Percentiles rank a stretch among this genome's conserved stretches.
Conservation (phyloP, 163 green algal genomes). For the Scenedesmus sp. region DNA sequence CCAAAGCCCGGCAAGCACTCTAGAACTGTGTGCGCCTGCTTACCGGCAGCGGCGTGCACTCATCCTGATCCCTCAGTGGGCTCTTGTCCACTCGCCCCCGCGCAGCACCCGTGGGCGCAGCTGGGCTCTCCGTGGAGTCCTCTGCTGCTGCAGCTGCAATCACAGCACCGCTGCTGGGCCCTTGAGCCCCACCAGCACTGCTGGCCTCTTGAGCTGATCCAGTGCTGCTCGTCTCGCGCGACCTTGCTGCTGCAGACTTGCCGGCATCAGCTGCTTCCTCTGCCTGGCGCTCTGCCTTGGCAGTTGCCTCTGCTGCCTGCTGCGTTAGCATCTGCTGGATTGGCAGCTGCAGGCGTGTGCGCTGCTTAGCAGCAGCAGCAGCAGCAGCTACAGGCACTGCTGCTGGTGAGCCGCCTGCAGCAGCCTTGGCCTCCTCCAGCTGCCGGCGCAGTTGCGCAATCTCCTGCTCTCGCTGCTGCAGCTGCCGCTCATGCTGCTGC, state of each 20-base stretch:
- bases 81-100: slow-evolving; percentile 20
- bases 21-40: background rate
- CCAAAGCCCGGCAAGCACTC: background rate
- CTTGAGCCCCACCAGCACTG: background rate
- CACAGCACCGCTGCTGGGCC: background rate
- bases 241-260: background rate
- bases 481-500: background rate
- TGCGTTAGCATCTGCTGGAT: slow-evolving; percentile 43
- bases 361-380: background rate
- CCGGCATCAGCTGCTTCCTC: background rate
- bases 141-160: background rate
- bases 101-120: background rate
- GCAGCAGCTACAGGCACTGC: background rate
- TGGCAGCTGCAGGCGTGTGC: slow-evolving; percentile 19
- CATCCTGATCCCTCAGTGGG: slow-evolving; percentile 42
- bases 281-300: background rate
- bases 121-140: background rate
- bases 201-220: background rate
- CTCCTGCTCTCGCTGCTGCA: background rate
- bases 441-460: slow-evolving; percentile 15
- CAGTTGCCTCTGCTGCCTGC: slow-evolving; percentile 23
- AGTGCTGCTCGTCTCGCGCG: background rate
- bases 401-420: slow-evolving; percentile 1
- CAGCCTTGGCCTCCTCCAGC: background rate
- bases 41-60: background rate